phyloP scores from a whole-genome alignment of 2,329 filamentous ascomycete species.

The Calonectria ilicicola region DNA sequence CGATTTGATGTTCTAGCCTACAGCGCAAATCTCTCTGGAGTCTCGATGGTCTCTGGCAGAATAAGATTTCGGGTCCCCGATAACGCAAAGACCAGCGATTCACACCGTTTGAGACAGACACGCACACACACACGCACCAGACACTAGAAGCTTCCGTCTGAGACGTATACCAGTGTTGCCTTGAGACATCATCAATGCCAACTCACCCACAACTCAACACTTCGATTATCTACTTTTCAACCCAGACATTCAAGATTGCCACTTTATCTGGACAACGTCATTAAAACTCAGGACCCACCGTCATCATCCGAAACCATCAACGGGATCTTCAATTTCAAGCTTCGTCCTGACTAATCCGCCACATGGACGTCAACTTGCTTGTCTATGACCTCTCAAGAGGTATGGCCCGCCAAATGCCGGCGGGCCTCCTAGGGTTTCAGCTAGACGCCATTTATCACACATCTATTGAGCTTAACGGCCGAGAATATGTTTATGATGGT shows the following conservation, averaged over 20 bases:
- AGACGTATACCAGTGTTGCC: constrained; percentile 42
- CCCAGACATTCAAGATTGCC: neutral
- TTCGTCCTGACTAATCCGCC: neutral
- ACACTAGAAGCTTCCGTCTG: constrained; percentile 39
- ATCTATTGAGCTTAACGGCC: constrained; percentile 83
- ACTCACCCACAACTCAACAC: neutral
- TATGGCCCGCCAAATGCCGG: constrained; percentile 66
- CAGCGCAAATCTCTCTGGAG: neutral
- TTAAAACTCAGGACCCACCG: neutral
- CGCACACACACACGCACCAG: constrained; percentile 14
- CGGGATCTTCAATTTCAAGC: neutral
- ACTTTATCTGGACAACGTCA: neutral
- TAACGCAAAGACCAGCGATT: neutral
- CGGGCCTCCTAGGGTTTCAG: constrained; percentile 64
- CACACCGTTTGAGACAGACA: neutral
- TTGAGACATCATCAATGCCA: constrained; percentile 14
- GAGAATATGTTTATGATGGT: constrained; percentile 92
- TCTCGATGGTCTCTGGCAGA: neutral
- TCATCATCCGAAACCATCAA: neutral
- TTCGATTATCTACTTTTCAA: neutral
- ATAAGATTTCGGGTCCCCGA: constrained; percentile 1
- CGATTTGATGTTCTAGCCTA: too few relatives aligned
- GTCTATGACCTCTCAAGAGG: constrained; percentile 82
- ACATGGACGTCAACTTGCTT: constrained; percentile 83
- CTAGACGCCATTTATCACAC: constrained; percentile 98